Conservation (phyloP, 2,329 filamentous ascomycete genomes). For the Didymella exigua region DNA sequence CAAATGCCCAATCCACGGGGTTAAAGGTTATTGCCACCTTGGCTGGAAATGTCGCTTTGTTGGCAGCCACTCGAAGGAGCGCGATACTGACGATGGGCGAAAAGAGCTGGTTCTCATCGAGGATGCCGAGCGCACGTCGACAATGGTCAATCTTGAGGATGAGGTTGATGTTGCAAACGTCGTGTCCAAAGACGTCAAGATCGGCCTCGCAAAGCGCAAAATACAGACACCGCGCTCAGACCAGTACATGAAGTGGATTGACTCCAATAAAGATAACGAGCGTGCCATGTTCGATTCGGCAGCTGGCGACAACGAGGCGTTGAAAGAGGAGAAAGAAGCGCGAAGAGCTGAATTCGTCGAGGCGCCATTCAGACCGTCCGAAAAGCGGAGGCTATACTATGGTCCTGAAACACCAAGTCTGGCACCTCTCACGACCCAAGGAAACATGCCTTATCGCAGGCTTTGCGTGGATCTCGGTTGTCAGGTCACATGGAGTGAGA, state of each 20-base stretch:
- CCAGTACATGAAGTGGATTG: slow-evolving; percentile 76
- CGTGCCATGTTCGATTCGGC: slow-evolving; percentile 44
- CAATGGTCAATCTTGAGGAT: slow-evolving; percentile 51
- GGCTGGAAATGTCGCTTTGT: slow-evolving; percentile 97
- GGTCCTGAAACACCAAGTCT: slow-evolving; percentile 89
- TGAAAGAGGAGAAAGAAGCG: slow-evolving; percentile 59
- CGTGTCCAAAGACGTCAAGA: slow-evolving; percentile 71
- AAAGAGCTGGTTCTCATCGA: slow-evolving; percentile 79
- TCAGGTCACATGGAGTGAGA: slow-evolving; percentile 95
- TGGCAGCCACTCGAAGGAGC: slow-evolving; percentile 82
- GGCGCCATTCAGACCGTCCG: slow-evolving; percentile 84
- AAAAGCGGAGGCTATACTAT: slow-evolving; percentile 94
- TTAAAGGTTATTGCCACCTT: slow-evolving; percentile 74
- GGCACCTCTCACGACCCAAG: slow-evolving; percentile 95
- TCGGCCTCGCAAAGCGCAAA: slow-evolving; percentile 74
- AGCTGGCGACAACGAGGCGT: slow-evolving; percentile 35
- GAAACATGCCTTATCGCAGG: slow-evolving; percentile 91
- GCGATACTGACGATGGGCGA: slow-evolving; percentile 76
- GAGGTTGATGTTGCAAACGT: slow-evolving; percentile 76
- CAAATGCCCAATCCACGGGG: slow-evolving; percentile 80
- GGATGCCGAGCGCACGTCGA: slow-evolving; percentile 56
- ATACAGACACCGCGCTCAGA: slow-evolving; percentile 75
- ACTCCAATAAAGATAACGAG: slow-evolving; percentile 61
- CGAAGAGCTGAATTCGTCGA: slow-evolving; percentile 82
- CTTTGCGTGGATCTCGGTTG: slow-evolving; percentile 88